phyloP scores from a whole-genome alignment of 345 rosid species.

The Melastoma malabathricum region DNA sequence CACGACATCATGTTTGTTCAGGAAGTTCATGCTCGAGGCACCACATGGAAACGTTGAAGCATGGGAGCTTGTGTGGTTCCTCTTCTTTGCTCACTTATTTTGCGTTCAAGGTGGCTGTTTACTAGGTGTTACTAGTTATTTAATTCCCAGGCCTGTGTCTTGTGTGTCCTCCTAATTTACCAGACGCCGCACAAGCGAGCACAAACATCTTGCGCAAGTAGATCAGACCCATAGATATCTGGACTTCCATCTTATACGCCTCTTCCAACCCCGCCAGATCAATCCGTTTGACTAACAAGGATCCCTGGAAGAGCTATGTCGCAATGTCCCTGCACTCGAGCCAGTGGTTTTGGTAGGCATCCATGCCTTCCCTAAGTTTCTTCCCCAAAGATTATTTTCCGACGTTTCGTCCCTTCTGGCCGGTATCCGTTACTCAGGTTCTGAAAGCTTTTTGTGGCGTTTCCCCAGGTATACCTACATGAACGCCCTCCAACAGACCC shows the following conservation, averaged over 20 bases:
- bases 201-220: constrained; percentile 64
- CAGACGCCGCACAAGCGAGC: constrained; percentile 26
- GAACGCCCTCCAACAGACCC: constrained; percentile 24
- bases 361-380: not conserved
- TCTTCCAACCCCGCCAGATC: constrained; percentile 7
- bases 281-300: constrained; percentile 29
- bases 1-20: constrained; percentile 14
- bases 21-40: constrained; percentile 32
- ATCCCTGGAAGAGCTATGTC: constrained; percentile 44
- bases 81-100: constrained; percentile 6
- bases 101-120: too few species aligned
- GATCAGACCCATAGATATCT: constrained; percentile 58
- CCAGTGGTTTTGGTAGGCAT: constrained; percentile 78
- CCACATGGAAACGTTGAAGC: constrained; percentile 41
- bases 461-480: constrained; percentile 69
- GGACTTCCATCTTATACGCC: constrained; percentile 33
- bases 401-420: not conserved
- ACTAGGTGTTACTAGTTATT: too few species aligned
- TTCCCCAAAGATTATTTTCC: not conserved
- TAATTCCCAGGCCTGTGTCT: too few species aligned
- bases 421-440: constrained; percentile 37
- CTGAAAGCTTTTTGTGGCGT: constrained; percentile 63
- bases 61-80: constrained; percentile 61
- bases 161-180: not conserved
- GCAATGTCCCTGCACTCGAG: constrained; percentile 80